These are phyloP conservation scores for Phytophthora constricta DNA, from an alignment of 352 stramenopile genomes.

Conservation along the genomic window DNA sequence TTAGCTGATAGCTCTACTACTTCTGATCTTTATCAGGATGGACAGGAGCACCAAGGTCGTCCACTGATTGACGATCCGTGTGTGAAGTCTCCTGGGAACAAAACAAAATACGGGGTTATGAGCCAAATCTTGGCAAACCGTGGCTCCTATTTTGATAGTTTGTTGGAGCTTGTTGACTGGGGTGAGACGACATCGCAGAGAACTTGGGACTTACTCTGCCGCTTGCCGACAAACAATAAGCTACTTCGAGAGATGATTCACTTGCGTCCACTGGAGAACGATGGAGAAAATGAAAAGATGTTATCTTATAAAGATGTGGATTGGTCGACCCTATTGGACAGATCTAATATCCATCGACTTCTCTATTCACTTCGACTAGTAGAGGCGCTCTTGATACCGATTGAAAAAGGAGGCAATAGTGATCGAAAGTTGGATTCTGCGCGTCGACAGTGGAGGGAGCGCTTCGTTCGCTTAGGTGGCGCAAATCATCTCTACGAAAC, in stretches of 20 bases:
- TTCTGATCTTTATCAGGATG: too few species aligned
- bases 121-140: conserved; percentile 71
- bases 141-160: conserved; percentile 52
- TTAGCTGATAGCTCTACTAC: neutral
- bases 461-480: conserved; percentile 75
- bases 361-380: conserved; percentile 74
- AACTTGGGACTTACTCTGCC: conserved; percentile 77
- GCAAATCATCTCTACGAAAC: conserved; percentile 49
- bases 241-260: conserved; percentile 72
- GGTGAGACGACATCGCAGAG: conserved; percentile 57
- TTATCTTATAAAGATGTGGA: conserved; percentile 20
- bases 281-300: neutral
- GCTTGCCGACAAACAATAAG: conserved; percentile 71
- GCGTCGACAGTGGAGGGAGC: conserved; percentile 77
- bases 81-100: conserved; percentile 5
- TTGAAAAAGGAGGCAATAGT: conserved; percentile 9
- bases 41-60: conserved; percentile 1
- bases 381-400: conserved; percentile 68
- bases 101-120: conserved; percentile 42
- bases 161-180: conserved; percentile 71
- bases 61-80: neutral
- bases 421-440: conserved; percentile 43
- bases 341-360: conserved; percentile 55
- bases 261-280: conserved; percentile 35
- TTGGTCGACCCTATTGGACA: conserved; percentile 60